Base-by-base conservation (phyloP, 371 early-diverging fungal species). In the Mortierella sp. region DNA sequence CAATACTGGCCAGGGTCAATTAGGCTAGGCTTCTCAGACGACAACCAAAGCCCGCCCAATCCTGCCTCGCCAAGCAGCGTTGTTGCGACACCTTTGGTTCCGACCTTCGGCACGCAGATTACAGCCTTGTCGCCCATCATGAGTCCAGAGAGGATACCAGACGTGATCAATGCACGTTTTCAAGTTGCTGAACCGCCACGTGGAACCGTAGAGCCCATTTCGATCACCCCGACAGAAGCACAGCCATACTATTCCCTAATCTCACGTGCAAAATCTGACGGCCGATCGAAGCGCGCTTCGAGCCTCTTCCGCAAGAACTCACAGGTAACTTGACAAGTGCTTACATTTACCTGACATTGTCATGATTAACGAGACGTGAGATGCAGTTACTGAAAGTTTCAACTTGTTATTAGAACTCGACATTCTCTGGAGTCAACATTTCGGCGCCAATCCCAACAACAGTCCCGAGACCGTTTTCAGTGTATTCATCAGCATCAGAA, bases 1-100 rank as follows among this genome's bases (percentile, higher is more conserved):
- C 77, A 76, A 40, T 76, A 69, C 44, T 76, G 77, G 77, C 77
- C 77, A n/a, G 77, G 77, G 5, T 76, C 77, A 7, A 60, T 41
- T 13, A 51, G 46, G 16, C 31, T 67, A 3, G 60, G 63, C 1
- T 22, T 55, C 0, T 59, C 67, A 13, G 73, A 73, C 34, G 73
- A 73, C 22, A 51, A 44, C 29, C 19, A 46, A n/a, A 66, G 72
- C n/a, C 63, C 67, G 3, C 34, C 31, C 2, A 47, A 50, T 16
- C 59, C 64, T 4, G 22, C 48, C 2, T 60, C 71, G 9, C 71
- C 71, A 13, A 41, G 22, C 37, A 55, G 41, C 22, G 27, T 34
- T 17, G 24, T 28, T 4, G 34, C 34, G 10, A 17, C 45, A 14
- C 39, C 55, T 9, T 29, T 51, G 28, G 49, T 17, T 14, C 27